Evolutionary conservation across 129 eudicot species (phyloP).

Genomic region (Saposhnikovia divaricata): DNA sequence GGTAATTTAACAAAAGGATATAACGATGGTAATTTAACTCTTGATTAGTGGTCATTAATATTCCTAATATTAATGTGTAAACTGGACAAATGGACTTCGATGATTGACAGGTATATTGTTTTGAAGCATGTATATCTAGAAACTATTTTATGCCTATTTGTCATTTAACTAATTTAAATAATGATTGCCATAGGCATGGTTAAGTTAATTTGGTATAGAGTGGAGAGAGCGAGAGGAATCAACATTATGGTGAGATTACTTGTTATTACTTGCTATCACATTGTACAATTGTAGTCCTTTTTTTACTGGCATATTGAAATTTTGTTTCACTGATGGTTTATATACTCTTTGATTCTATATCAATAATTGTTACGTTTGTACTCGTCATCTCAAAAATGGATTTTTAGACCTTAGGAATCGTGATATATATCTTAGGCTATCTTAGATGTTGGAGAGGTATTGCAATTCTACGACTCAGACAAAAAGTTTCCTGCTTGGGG

Average conservation of each 20-base stretch:
- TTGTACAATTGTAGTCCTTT: too few relatives aligned
- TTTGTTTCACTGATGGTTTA: too few relatives aligned
- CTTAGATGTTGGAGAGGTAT: conserved; percentile 77
- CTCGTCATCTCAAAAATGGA: too few relatives aligned
- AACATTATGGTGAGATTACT: neutral
- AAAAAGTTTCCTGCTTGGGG: conserved; percentile 93
- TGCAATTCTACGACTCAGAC: conserved; percentile 93
- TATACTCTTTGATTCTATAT: too few relatives aligned
- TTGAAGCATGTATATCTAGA: neutral
- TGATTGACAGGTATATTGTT: neutral
- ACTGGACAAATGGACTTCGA: neutral
- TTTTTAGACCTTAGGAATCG: too few relatives aligned
- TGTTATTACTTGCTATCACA: too few relatives aligned
- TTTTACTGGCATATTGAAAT: too few relatives aligned
- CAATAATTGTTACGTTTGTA: too few relatives aligned
- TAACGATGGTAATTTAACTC: too few relatives aligned
- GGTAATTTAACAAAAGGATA: too few relatives aligned
- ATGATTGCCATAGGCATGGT: neutral
- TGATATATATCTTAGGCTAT: conserved; percentile 55
- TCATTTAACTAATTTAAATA: neutral
- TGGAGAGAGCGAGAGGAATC: neutral
- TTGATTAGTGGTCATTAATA: too few relatives aligned
- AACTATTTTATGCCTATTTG: neutral
- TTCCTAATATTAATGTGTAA: neutral
- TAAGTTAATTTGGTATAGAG: neutral